Evolutionary conservation across 129 eudicot species (phyloP).

Genomic region (Helianthus annuus): DNA sequence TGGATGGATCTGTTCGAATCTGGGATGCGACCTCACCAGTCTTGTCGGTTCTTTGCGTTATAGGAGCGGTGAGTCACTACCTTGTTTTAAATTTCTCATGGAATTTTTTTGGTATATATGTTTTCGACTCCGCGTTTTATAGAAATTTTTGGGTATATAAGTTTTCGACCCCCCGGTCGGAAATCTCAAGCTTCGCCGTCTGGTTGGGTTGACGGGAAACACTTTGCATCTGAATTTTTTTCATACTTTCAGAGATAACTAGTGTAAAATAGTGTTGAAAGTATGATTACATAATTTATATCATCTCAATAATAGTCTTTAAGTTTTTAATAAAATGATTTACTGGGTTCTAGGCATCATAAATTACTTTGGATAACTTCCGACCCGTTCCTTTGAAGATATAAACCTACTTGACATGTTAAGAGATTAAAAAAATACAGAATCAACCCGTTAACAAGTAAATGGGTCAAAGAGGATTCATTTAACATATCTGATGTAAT

Average conservation of each 20-base stretch:
- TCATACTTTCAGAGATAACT: neutral
- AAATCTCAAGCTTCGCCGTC: no score
- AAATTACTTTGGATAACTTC: neutral
- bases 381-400: neutral
- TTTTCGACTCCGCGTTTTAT: no score
- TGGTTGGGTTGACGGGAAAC: neutral
- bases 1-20: conserved; percentile 82
- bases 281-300: neutral
- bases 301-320: neutral
- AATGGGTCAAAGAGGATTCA: conserved; percentile 7
- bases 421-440: neutral
- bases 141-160: no score
- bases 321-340: neutral
- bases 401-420: neutral
- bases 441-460: conserved; percentile 1
- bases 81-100: conserved; percentile 5
- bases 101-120: no score
- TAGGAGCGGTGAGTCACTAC: conserved; percentile 47
- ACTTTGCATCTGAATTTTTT: neutral
- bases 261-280: neutral
- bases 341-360: neutral
- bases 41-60: conserved; percentile 56
- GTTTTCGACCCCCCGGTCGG: no score
- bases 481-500: conserved; percentile 24
- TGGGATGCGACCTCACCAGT: conserved; percentile 93